phyloP scores from a whole-genome alignment of 2,329 filamentous ascomycete species.

The Hymenoscyphus linearis region DNA sequence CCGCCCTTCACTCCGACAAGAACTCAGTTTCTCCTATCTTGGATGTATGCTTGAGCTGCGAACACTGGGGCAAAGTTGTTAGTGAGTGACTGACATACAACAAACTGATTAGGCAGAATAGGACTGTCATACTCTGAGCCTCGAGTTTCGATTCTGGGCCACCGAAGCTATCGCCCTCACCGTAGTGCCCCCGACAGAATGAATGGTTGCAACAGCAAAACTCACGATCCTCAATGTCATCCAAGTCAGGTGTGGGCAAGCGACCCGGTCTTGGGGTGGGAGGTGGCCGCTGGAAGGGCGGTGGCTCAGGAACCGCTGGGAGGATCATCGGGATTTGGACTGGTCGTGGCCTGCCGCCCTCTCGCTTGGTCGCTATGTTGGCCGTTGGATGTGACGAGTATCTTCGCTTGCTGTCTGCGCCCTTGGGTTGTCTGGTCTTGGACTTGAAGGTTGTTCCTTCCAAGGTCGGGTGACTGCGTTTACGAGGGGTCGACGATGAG shows the following conservation, averaged over 20 bases:
- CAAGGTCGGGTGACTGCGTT: not conserved
- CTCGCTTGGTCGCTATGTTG: slow-evolving; percentile 5
- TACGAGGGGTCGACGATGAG: not conserved
- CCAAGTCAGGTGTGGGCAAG: slow-evolving; percentile 10
- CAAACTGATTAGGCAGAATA: not conserved
- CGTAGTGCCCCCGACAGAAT: not conserved
- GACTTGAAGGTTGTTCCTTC: not conserved
- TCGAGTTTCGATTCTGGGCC: slow-evolving; percentile 1
- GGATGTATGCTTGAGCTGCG: slow-evolving; percentile 9
- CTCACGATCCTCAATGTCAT: slow-evolving; percentile 4
- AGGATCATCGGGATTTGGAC: not conserved
- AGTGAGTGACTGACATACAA: not conserved
- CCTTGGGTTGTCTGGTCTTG: not conserved
- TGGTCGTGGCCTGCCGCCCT: not conserved
- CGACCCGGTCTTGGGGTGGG: slow-evolving; percentile 9
- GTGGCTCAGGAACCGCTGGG: slow-evolving; percentile 3
- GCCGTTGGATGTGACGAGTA: not conserved
- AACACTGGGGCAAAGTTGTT: slow-evolving; percentile 7
- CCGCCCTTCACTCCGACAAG: not conserved
- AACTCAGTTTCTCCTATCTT: not conserved
- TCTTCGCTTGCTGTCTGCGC: not conserved
- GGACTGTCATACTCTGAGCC: slow-evolving; percentile 7
- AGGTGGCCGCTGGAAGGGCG: slow-evolving; percentile 4
- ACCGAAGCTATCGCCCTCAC: not conserved
- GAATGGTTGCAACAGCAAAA: slow-evolving; percentile 10